Percentiles rank a stretch among this genome's conserved stretches.
These are phyloP conservation scores for Huntiella abstrusa DNA, from an alignment of 2,329 filamentous ascomycete genomes.

Conservation along the genomic window DNA sequence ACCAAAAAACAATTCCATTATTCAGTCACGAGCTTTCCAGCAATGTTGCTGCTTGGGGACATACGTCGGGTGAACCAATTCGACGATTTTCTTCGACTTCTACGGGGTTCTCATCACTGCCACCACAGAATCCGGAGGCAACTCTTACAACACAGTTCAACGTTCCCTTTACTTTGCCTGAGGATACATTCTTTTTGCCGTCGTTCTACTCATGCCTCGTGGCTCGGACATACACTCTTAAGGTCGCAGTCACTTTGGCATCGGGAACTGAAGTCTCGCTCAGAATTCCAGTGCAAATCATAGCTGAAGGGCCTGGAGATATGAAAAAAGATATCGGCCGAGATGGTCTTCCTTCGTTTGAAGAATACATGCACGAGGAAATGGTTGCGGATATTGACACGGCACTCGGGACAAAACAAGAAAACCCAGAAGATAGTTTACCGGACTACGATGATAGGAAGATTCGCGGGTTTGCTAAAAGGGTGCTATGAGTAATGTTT, in stretches of 20 bases:
- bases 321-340: background rate
- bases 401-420: too few relatives aligned
- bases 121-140: constrained; percentile 6
- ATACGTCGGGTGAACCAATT: too few relatives aligned
- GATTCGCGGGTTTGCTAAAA: background rate
- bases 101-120: too few relatives aligned
- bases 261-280: constrained; percentile 26
- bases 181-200: constrained; percentile 30
- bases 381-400: background rate
- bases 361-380: background rate
- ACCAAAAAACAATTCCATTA: too few relatives aligned
- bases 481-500: background rate
- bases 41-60: too few relatives aligned
- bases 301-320: background rate
- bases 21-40: too few relatives aligned
- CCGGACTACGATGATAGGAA: background rate
- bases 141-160: constrained; percentile 24
- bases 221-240: constrained; percentile 34
- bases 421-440: background rate
- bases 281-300: constrained; percentile 31
- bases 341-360: constrained; percentile 8
- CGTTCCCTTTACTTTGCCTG: constrained; percentile 30
- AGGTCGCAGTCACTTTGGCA: constrained; percentile 25
- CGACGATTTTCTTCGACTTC: too few relatives aligned
- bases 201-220: constrained; percentile 40